phyloP scores from a whole-genome alignment of 352 stramenopile species.

The Phytophthora tubulina region DNA sequence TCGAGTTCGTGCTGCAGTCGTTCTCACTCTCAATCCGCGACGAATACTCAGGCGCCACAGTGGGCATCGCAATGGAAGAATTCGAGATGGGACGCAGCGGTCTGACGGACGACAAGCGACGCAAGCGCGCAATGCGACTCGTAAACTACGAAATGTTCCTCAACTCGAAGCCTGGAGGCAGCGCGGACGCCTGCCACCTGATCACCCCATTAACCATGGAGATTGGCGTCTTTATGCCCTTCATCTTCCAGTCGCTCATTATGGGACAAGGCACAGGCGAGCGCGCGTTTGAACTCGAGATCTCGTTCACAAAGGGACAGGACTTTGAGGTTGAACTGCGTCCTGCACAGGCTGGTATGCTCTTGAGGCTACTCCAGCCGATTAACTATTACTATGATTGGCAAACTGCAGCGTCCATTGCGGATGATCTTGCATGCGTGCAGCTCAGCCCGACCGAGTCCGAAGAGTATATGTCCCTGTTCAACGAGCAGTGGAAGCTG shows the following conservation, averaged over 20 bases:
- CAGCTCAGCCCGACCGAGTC: constrained; percentile 55
- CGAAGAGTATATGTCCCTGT: constrained; percentile 73
- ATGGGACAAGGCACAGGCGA: constrained; percentile 51
- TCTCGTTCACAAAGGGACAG: constrained; percentile 50
- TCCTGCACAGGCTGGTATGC: constrained; percentile 66
- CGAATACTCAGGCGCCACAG: constrained; percentile 57
- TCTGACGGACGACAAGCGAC: constrained; percentile 36
- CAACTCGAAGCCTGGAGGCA: constrained; percentile 53
- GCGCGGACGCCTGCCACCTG: constrained; percentile 53
- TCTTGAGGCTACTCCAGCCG: constrained; percentile 66
- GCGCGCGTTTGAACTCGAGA: constrained; percentile 61
- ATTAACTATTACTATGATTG: constrained; percentile 79
- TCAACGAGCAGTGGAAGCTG: constrained; percentile 62
- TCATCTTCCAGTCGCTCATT: constrained; percentile 71
- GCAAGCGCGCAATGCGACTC: constrained; percentile 62
- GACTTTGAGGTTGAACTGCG: constrained; percentile 64
- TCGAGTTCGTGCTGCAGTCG: constrained; percentile 58
- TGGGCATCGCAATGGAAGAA: constrained; percentile 68
- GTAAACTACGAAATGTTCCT: constrained; percentile 77
- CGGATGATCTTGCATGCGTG: constrained; percentile 72
- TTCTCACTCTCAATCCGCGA: constrained; percentile 71
- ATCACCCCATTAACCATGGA: constrained; percentile 65
- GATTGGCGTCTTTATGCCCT: constrained; percentile 70
- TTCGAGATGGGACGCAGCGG: constrained; percentile 66
- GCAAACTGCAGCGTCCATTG: constrained; percentile 59